Base-by-base conservation (phyloP, 805 yeast genomes). In the Sungouiozyma ichnusensis region DNA sequence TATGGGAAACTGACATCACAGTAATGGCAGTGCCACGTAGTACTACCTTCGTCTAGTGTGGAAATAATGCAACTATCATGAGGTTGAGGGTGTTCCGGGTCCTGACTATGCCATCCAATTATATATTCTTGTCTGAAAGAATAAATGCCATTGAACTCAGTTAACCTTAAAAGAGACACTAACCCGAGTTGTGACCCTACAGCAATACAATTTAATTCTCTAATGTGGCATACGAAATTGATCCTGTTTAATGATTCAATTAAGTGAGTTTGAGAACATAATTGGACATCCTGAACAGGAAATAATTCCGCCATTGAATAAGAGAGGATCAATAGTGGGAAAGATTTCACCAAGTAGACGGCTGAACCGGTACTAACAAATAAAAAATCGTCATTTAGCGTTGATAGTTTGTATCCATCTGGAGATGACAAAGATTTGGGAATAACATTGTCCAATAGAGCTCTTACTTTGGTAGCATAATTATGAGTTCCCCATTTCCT, bases 81-180 rank as follows among this genome's bases (percentile, higher is more conserved):
- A 6, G 15, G 11, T 15, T 38, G 6, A 13, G 46, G 40, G 9
- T 33, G 16, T 19, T 32, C 35, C 8, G 54, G 48, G 20, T 52
- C 46, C 39, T 54, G 59, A 6, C 48, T 33, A 8, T 45, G 39
- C 58, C 60, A 55, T 6, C 61, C 61, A 3, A 51, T 16, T 16
- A 56, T 44, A 44, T 53, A 55, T 37, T 57, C 62, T 39, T 55
- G 60, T 42, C 61, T 49, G 38, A 55, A 57, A 11, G 60, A 52
- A 37, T 45, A 52, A 4, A 57, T 48, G 3, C 62, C 62, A 11
- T 48, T 49, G 35, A 44, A 57, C 29, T 52, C 56, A 2, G 60
- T 56, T 24, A 57, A 41, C 37, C 61, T 43, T 13, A 55, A 32
- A 20, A 57, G 42, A 7, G 59, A 56, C 4, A 57, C 35, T 5